These are phyloP conservation scores for Handroanthus guayacan DNA, from an alignment of 257 asterid species.

Conservation along the genomic window DNA sequence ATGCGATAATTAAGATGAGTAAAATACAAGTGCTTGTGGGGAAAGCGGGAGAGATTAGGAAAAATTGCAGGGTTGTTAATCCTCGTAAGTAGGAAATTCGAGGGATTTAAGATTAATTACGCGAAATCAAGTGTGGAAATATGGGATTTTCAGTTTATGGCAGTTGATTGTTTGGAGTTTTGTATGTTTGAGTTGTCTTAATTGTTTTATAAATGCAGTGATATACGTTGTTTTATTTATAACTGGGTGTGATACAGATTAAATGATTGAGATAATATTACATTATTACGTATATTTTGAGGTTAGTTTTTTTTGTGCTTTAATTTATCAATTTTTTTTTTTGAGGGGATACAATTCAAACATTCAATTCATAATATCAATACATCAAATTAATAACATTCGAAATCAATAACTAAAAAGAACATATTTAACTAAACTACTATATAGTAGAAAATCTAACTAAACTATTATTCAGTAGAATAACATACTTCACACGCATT, in stretches of 20 bases:
- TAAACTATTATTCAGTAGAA: too few species aligned
- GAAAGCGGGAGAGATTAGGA: constrained; percentile 56
- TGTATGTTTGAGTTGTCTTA: neutral
- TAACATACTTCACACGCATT: too few species aligned
- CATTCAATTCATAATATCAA: too few species aligned
- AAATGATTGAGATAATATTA: neutral
- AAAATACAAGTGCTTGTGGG: constrained; percentile 50
- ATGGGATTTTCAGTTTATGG: neutral
- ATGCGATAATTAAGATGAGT: constrained; percentile 57
- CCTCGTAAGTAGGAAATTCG: constrained; percentile 5
- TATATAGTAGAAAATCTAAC: too few species aligned
- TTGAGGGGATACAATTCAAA: too few species aligned
- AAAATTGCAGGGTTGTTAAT: constrained; percentile 57
- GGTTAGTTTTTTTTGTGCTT: too few species aligned
- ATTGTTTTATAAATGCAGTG: neutral
- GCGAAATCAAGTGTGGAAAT: neutral
- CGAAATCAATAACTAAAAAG: too few species aligned
- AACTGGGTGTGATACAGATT: constrained; percentile 1
- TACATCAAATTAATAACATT: too few species aligned
- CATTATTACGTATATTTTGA: neutral
- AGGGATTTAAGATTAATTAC: neutral
- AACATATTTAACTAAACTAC: too few species aligned
- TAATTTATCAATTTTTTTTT: too few species aligned
- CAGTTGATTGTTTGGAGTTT: neutral
- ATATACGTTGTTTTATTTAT: neutral